phyloP scores from a whole-genome alignment of 352 stramenopile genomes.

The Phytopythium aichiense region DNA sequence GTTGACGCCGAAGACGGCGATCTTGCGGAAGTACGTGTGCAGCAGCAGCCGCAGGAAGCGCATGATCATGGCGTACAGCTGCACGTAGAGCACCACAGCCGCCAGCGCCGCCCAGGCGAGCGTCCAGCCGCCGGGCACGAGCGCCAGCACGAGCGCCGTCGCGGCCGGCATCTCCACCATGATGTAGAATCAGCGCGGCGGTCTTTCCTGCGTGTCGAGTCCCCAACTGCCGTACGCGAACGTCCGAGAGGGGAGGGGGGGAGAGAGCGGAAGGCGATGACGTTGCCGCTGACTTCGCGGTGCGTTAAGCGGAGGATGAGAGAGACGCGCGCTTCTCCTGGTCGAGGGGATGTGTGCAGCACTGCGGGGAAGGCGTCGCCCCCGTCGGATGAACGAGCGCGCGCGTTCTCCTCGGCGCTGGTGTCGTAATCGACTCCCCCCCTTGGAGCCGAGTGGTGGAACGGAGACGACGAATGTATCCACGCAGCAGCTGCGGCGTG shows the following conservation, averaged over 20 bases:
- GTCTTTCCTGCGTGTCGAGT: no score
- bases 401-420: not conserved
- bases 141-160: not conserved
- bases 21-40: constrained; percentile 80
- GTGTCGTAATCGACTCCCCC: constrained; percentile 5
- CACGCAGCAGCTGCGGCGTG: constrained; percentile 1
- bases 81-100: constrained; percentile 40
- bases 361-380: no score
- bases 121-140: constrained; percentile 11
- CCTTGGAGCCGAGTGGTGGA: no score
- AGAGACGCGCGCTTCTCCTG: no score
- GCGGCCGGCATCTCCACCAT: not conserved
- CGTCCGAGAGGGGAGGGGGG: no score
- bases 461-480: not conserved
- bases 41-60: constrained; percentile 62
- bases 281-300: no score
- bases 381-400: not conserved
- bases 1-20: constrained; percentile 73
- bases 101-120: constrained; percentile 43
- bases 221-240: no score
- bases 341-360: no score
- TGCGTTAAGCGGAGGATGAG: no score
- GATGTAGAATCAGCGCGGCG: no score
- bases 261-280: no score
- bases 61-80: constrained; percentile 57